Evolutionary conservation across 1,284 basidiomycete species (phyloP).

Genomic region (Coniferiporia weirii): DNA sequence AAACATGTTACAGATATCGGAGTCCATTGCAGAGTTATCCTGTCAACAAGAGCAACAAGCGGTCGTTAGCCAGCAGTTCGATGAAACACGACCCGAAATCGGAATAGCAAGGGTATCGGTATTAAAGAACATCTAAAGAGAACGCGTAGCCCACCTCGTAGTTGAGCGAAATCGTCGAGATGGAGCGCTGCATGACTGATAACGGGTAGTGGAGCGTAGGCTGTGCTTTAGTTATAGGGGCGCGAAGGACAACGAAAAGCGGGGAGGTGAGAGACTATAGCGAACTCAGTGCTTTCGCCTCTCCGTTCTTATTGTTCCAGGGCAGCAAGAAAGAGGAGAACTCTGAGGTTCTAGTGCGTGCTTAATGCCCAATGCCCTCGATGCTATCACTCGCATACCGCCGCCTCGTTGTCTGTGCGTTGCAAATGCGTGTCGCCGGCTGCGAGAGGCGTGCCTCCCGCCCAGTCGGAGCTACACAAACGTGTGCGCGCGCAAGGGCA

Average conservation of each 20-base stretch:
- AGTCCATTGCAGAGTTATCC: conserved; percentile 6
- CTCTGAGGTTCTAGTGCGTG: background rate
- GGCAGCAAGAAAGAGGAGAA: background rate
- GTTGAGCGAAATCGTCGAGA: conserved; percentile 2
- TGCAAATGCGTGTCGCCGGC: background rate
- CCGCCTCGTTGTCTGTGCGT: background rate
- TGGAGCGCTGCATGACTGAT: conserved; percentile 2
- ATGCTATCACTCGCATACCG: background rate
- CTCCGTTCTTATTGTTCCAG: background rate
- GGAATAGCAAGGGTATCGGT: background rate
- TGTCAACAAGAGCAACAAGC: background rate
- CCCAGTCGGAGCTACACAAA: background rate
- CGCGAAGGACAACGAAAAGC: background rate
- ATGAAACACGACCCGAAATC: background rate
- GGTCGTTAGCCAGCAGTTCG: background rate
- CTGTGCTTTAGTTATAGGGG: background rate
- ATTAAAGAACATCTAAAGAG: background rate
- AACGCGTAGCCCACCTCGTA: background rate
- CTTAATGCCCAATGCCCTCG: background rate
- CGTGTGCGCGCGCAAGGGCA: background rate
- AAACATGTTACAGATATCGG: conserved; percentile 14
- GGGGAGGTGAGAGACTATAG: background rate
- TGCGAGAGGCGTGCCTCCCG: background rate
- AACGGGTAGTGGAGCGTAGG: background rate
- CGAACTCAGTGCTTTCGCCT: background rate